These are phyloP conservation scores for Yamadazyma trypodendri DNA, from an alignment of 1,139 yeast species.

Conservation along the genomic window DNA sequence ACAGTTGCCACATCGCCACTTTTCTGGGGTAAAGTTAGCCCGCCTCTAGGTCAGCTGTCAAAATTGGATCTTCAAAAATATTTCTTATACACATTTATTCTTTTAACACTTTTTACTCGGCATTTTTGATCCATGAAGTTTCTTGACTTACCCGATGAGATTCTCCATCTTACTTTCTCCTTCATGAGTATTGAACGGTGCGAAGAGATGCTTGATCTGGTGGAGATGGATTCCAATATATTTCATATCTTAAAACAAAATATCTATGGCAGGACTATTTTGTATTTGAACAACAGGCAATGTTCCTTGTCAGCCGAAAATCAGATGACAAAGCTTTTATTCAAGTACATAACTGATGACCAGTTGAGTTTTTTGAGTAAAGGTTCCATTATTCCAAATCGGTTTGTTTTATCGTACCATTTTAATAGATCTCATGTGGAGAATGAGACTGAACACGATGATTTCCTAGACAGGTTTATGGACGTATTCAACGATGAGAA, in stretches of 20 bases:
- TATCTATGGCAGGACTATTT: constrained; percentile 16
- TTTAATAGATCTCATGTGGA: constrained; percentile 10
- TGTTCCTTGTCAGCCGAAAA: constrained; percentile 5
- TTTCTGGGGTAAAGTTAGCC: constrained; percentile 7
- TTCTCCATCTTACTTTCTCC: constrained; percentile 14
- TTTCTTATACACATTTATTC: neutral
- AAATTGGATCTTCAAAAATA: neutral
- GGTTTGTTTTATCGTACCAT: constrained; percentile 17
- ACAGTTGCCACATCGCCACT: neutral
- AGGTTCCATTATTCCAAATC: constrained; percentile 10
- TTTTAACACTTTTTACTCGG: too few species aligned
- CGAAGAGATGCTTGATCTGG: constrained; percentile 8
- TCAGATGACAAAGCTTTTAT: constrained; percentile 9
- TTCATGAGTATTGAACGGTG: constrained; percentile 16
- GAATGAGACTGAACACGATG: constrained; percentile 8
- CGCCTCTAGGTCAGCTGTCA: neutral
- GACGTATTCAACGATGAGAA: constrained; percentile 1
- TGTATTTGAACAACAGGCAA: constrained; percentile 10
- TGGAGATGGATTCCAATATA: neutral
- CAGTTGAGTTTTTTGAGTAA: constrained; percentile 5
- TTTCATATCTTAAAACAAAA: constrained; percentile 5
- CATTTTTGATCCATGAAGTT: constrained; percentile 2
- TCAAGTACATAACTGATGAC: constrained; percentile 12
- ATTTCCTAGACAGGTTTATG: constrained; percentile 8
- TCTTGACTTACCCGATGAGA: constrained; percentile 15